Conservation (phyloP, 2,329 filamentous ascomycete genomes). For the Teratosphaeria epicoccoides region DNA sequence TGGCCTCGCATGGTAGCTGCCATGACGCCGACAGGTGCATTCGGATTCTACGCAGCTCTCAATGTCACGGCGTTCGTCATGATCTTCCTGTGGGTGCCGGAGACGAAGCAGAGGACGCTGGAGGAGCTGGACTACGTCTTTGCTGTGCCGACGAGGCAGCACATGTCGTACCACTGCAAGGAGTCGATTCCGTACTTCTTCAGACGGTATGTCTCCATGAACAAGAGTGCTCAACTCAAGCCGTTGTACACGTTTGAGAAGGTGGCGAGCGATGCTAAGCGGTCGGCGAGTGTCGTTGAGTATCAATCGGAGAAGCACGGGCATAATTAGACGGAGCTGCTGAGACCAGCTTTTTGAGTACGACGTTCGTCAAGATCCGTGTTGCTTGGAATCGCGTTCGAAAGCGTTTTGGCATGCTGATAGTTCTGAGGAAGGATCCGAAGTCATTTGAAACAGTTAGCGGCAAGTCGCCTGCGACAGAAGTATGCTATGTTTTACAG, state of each 20-base stretch:
- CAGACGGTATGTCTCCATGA: slow-evolving; percentile 18
- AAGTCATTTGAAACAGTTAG: too few relatives aligned
- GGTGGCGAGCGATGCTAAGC: background rate
- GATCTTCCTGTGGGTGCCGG: slow-evolving; percentile 31
- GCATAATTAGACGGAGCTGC: background rate
- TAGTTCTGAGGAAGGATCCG: background rate
- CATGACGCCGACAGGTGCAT: slow-evolving; percentile 45
- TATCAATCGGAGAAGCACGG: background rate
- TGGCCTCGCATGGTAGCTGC: slow-evolving; percentile 39
- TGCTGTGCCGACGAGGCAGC: slow-evolving; percentile 36
- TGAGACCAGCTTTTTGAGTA: background rate
- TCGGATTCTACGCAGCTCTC: slow-evolving; percentile 47
- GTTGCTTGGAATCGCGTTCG: background rate
- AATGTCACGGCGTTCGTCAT: slow-evolving; percentile 45
- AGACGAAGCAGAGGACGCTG: slow-evolving; percentile 34
- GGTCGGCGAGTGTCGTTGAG: slow-evolving; percentile 1
- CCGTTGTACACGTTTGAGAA: slow-evolving; percentile 12
- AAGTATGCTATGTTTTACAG: background rate
- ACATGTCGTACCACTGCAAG: slow-evolving; percentile 23
- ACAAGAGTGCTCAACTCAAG: slow-evolving; percentile 11
- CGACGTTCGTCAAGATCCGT: too few relatives aligned
- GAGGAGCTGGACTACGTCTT: slow-evolving; percentile 40
- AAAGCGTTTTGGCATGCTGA: background rate
- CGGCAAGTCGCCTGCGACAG: too few relatives aligned
- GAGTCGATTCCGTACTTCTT: slow-evolving; percentile 38